A percentile compares a stretch with the other conserved stretches of the same genome.
Evolutionary conservation across 768 basidiomycete species (phyloP).

Genomic region (Cystofilobasidium capitatum): DNA sequence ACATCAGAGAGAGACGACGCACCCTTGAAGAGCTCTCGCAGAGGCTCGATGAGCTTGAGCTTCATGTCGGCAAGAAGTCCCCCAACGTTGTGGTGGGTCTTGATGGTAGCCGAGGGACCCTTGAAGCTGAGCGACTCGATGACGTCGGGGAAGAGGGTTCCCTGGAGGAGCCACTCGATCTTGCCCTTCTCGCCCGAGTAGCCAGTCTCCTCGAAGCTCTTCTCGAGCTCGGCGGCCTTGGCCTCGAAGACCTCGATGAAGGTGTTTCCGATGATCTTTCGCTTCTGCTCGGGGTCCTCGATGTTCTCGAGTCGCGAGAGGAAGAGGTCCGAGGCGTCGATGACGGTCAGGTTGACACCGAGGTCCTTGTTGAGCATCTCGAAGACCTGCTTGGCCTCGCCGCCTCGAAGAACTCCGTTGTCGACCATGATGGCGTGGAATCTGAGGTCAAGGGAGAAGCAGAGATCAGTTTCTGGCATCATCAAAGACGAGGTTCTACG

Average conservation of each 20-base stretch:
- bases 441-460: slow-evolving; percentile 42
- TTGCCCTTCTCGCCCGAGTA: slow-evolving; percentile 64
- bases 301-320: slow-evolving; percentile 76
- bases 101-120: slow-evolving; percentile 96
- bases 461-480: not conserved
- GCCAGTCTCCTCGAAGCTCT: slow-evolving; percentile 56
- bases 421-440: slow-evolving; percentile 99
- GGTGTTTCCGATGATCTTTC: slow-evolving; percentile 97
- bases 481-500: not conserved
- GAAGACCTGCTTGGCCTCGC: slow-evolving; percentile 83
- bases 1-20: slow-evolving; percentile 27
- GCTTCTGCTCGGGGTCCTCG: slow-evolving; percentile 92
- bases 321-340: slow-evolving; percentile 91
- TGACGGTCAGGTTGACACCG: slow-evolving; percentile 89
- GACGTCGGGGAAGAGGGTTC: slow-evolving; percentile 96
- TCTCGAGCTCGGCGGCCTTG: slow-evolving; percentile 84
- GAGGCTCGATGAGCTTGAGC: slow-evolving; percentile 92
- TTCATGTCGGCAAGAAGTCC: slow-evolving; percentile 95
- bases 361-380: slow-evolving; percentile 87
- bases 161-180: slow-evolving; percentile 95
- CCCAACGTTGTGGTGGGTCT: slow-evolving; percentile 98
- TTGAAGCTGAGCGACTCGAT: slow-evolving; percentile 99
- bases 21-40: slow-evolving; percentile 98
- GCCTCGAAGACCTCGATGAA: slow-evolving; percentile 96
- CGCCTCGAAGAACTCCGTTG: slow-evolving; percentile 86